Percentiles rank a stretch among this genome's conserved stretches.
phyloP scores from a whole-genome alignment of 2,329 filamentous ascomycete species.

The Diaporthe caulivora region DNA sequence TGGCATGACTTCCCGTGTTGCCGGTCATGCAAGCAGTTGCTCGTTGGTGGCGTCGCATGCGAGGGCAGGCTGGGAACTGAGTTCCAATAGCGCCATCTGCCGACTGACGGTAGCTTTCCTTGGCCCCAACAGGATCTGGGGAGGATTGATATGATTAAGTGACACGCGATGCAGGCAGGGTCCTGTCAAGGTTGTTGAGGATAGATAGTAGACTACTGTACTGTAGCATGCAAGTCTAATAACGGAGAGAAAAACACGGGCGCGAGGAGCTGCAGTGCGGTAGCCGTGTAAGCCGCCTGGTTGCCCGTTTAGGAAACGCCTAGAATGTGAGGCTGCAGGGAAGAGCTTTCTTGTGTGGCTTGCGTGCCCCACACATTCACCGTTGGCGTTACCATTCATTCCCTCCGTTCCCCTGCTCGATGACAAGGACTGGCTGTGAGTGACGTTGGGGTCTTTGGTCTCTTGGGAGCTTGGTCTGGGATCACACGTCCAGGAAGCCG shows the following conservation, averaged over 20 bases:
- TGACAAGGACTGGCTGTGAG: neutral
- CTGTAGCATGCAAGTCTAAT: too few species aligned
- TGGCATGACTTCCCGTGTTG: slow-evolving; percentile 9
- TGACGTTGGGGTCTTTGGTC: neutral
- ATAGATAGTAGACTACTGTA: too few species aligned
- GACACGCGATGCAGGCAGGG: slow-evolving; percentile 14
- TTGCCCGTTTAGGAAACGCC: slow-evolving; percentile 15
- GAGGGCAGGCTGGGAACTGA: slow-evolving; percentile 21
- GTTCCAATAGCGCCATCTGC: slow-evolving; percentile 23
- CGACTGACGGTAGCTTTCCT: neutral
- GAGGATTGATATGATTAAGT: neutral
- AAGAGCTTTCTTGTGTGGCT: slow-evolving; percentile 25
- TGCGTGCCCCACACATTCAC: neutral
- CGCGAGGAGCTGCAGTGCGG: slow-evolving; percentile 18
- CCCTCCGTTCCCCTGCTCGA: neutral
- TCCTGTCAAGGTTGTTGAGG: slow-evolving; percentile 10
- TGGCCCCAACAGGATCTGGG: slow-evolving; percentile 18
- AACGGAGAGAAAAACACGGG: neutral
- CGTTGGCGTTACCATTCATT: neutral
- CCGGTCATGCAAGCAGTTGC: neutral
- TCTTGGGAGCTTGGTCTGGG: neutral
- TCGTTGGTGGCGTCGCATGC: slow-evolving; percentile 18
- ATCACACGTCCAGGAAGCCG: neutral
- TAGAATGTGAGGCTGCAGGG: neutral
- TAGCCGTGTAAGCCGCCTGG: slow-evolving; percentile 19